Evolutionary conservation across 1,284 basidiomycete species (phyloP), one percentile per base, ranked within the genome.

Genomic region (Rhodotorula glutinis): DNA sequence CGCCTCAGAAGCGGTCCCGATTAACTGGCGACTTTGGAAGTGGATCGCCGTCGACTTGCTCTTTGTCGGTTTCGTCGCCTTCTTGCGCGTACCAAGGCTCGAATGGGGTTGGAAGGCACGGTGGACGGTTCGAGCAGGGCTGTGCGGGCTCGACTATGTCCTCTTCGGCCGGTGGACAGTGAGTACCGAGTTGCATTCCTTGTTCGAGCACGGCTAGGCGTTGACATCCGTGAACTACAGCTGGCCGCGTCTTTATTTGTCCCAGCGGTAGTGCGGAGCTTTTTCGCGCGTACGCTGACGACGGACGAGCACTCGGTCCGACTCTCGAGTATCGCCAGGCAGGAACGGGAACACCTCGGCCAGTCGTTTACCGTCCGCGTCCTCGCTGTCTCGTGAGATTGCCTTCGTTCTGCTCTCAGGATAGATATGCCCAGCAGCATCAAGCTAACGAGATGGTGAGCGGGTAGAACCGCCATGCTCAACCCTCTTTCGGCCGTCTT

Each of bases 341-440:
- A 75, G 14, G 75, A 76, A 52, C 59, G 63, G 30, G 17, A 75
- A 2, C 89, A 92, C 76, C 82, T 94, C n/a, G 84, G 88, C 44
- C 91, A 91, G 29, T 89, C 92, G 79, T 90, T 92, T 76, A 93
- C 91, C 3, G 87, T 94, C 60, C 88, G 88, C 73, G 89, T 92
- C 83, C 91, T 91, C 4, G 91, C 91, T 25, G 90, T 91, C 70
- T 73, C 63, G 68, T 59, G 23, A 46, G 9, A 25, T 25, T 25
- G 33, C n/a, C 25, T 25, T n/a, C 38, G 23, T 40, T 46, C 7
- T 38, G 11, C 33, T 38, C 33, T 5, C 5, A 38, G 5, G 33
- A 38, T n/a, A 38, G 33, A 5, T 38, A 38, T n/a, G n/a, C n/a
- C n/a, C 33, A 38, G 33, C 7, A 38, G 33, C 11, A 38, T 38